These are phyloP conservation scores for Lanzia echinophila DNA, from an alignment of 2,329 filamentous ascomycete genomes.

Conservation along the genomic window DNA sequence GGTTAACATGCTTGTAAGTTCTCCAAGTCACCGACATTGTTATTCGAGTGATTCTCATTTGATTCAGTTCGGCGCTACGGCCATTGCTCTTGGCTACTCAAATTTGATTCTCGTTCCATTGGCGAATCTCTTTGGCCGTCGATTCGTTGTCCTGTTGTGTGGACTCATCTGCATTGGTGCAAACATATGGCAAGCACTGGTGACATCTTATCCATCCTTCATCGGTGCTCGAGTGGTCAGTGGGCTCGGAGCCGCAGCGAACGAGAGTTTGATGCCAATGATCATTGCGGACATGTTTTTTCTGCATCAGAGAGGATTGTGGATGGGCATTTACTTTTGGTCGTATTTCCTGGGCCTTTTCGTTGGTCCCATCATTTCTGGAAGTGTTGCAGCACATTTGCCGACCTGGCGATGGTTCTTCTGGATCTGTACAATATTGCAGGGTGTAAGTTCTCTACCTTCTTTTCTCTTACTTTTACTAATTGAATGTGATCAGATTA, in stretches of 20 bases:
- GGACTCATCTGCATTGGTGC: conserved; percentile 1
- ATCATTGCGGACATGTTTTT: conserved; percentile 15
- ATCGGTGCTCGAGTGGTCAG: conserved; percentile 11
- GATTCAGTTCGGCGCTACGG: neutral
- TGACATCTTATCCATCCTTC: conserved; percentile 8
- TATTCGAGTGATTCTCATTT: conserved; percentile 5
- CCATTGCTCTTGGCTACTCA: neutral
- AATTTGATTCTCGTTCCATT: neutral
- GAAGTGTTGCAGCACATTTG: conserved; percentile 29
- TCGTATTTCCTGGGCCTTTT: neutral
- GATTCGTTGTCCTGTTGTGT: neutral
- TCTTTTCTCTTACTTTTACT: neutral
- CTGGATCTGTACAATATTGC: conserved; percentile 13
- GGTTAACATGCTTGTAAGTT: conserved; percentile 29
- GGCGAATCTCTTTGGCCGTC: neutral
- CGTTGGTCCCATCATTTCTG: conserved; percentile 30
- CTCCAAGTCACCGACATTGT: neutral
- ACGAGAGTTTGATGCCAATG: conserved; percentile 23
- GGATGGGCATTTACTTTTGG: conserved; percentile 14
- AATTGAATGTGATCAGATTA: neutral
- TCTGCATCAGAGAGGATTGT: conserved; percentile 14
- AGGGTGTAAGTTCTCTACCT: neutral
- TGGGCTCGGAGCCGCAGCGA: conserved; percentile 3
- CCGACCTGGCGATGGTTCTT: conserved; percentile 22
- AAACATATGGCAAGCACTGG: conserved; percentile 5